Base-by-base conservation (phyloP, 805 yeast species). In the Teunomyces atbi region DNA sequence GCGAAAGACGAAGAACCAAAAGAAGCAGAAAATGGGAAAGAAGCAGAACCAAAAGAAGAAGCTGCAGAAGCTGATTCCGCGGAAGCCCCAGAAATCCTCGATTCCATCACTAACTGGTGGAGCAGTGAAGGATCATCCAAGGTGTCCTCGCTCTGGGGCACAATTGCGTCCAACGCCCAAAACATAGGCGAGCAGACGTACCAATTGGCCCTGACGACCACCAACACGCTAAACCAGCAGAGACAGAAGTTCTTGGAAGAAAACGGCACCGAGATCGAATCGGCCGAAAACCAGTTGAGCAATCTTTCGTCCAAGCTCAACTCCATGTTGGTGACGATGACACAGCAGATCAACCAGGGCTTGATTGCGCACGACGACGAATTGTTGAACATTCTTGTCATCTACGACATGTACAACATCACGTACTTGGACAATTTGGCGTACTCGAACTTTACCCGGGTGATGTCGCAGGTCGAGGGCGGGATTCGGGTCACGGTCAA, bases 401-500 rank as follows among this genome's bases (percentile, higher is more conserved):
- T 83, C n/a, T 86, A 84, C 59, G 92, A 86, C 61, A 68, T 84
- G 57, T 69, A 59, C 44, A 81, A 83, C 57, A 75, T 81, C 58
- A 61, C 71, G 33, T 64, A 68, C 47, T 69, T 82, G 49, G 74
- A 76, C 40, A 64, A 68, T 11, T 63, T 77, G 42, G 76, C 83
- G 11, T 74, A 74, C 43, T 62, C 67, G 40, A 79, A 79, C 52
- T 86, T 86, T 60, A 78, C 78, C 53, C 70, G 68, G 44, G 89
- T 84, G 10, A 76, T 86, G 78, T 71, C 73, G 44, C 92, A 86
- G 61, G 92, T 86, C 3, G 90, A 86, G 61, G 92, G 91, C 33
- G 87, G 84, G 12, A 83, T 86, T 41, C 77, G 79, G 44, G 79
- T 85, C 12, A 73, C 77, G 48, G 79, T 84, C 11, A 75, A 74